Conservation (phyloP, 2,329 filamentous ascomycete genomes). For the Ophiostoma australiae region DNA sequence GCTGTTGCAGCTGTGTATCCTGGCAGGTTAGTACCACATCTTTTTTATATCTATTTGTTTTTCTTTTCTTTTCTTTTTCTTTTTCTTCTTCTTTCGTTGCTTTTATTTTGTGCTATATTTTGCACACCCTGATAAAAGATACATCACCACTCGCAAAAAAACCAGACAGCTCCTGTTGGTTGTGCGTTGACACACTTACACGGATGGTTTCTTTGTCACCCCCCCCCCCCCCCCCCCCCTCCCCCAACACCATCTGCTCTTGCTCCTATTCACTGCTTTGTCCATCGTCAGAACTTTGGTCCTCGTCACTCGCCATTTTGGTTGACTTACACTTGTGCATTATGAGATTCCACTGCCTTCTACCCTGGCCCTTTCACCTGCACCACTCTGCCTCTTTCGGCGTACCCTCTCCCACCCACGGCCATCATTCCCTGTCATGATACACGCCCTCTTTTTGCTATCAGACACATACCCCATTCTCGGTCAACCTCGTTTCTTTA, state of each 20-base stretch:
- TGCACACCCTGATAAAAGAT: neutral
- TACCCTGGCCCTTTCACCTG: neutral
- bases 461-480: neutral
- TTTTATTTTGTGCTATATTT: neutral
- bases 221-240: neutral
- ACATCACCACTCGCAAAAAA: neutral
- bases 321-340: neutral
- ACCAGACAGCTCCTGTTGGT: neutral
- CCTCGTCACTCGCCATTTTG: neutral
- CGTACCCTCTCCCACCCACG: neutral
- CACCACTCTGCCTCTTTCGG: neutral
- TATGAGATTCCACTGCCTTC: neutral
- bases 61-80: neutral
- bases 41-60: neutral
- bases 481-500: neutral
- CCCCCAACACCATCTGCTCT: neutral
- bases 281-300: neutral
- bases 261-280: neutral
- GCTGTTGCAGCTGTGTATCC: slow-evolving; percentile 10
- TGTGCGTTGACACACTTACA: neutral
- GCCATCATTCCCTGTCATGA: neutral
- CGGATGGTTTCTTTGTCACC: neutral
- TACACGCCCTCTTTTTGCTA: neutral
- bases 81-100: neutral
- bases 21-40: neutral